A percentile compares a stretch with the other conserved stretches of the same genome.
phyloP scores from a whole-genome alignment of 495 filamentous ascomycete species.

The Parachaetomium inaequale region DNA sequence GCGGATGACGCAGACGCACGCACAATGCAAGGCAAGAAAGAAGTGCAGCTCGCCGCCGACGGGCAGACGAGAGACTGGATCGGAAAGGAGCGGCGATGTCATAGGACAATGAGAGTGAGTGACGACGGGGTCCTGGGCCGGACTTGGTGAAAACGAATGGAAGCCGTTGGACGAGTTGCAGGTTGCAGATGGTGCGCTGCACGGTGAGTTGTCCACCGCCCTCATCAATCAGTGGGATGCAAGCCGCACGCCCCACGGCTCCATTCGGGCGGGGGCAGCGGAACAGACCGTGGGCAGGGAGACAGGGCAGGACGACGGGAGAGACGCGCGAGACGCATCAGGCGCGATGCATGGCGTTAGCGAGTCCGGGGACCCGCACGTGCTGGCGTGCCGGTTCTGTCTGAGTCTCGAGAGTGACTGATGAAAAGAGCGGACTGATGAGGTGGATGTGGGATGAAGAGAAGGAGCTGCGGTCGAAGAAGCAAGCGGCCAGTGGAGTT shows the following conservation, averaged over 20 bases:
- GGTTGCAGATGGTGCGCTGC: constrained; percentile 38
- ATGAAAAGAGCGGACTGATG: not conserved
- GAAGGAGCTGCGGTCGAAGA: too few species aligned
- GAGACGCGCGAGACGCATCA: constrained; percentile 17
- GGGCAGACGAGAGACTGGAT: not conserved
- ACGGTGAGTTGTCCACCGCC: constrained; percentile 49
- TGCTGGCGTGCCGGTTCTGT: not conserved
- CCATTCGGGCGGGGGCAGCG: constrained; percentile 13
- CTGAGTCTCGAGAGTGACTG: not conserved
- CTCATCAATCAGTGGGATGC: constrained; percentile 28
- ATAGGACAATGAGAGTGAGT: constrained; percentile 20
- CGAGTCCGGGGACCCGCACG: constrained; percentile 10
- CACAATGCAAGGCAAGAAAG: constrained; percentile 13
- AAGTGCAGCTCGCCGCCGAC: constrained; percentile 11
- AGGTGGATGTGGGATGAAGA: not conserved
- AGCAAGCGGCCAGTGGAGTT: not conserved
- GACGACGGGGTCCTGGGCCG: constrained; percentile 9
- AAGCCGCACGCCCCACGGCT: constrained; percentile 17
- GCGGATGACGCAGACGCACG: constrained; percentile 19
- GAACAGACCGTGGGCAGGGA: not conserved
- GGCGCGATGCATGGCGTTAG: constrained; percentile 13
- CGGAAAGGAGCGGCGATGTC: constrained; percentile 22
- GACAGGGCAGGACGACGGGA: not conserved
- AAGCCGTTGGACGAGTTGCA: constrained; percentile 40
- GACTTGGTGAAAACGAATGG: constrained; percentile 11